phyloP scores from a whole-genome alignment of 192 early-diverging fungal species.

The Phycomyces nitens region DNA sequence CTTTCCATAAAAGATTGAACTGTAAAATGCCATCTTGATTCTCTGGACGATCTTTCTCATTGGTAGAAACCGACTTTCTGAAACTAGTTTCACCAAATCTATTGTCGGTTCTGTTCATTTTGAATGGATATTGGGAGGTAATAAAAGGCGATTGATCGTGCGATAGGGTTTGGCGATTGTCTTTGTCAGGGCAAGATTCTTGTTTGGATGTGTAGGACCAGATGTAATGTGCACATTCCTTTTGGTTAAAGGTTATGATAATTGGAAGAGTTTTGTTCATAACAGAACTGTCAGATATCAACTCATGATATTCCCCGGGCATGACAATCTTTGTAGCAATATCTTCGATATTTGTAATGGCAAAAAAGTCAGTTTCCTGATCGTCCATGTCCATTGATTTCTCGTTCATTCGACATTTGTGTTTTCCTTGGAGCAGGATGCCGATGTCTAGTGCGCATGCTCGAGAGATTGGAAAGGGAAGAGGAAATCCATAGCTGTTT shows the following conservation, averaged over 20 bases:
- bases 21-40: too few relatives aligned
- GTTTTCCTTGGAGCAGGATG: too few relatives aligned
- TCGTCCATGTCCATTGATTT: neutral
- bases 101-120: too few relatives aligned
- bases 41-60: too few relatives aligned
- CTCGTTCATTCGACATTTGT: neutral
- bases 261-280: slow-evolving; percentile 2
- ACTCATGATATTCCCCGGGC: neutral
- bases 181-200: neutral
- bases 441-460: too few relatives aligned
- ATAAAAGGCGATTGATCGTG: too few relatives aligned
- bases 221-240: slow-evolving; percentile 8
- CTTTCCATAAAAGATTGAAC: too few relatives aligned
- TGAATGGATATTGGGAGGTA: too few relatives aligned
- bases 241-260: slow-evolving; percentile 7
- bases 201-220: slow-evolving; percentile 5
- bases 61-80: too few relatives aligned
- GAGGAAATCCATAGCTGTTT: too few relatives aligned
- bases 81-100: too few relatives aligned
- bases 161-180: neutral
- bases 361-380: neutral
- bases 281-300: neutral
- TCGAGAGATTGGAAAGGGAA: too few relatives aligned
- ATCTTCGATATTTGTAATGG: neutral
- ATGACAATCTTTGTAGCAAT: neutral